Percentiles rank a stretch among this genome's conserved stretches.
phyloP scores from a whole-genome alignment of 441 rosid species.

The Gossypium aridum region DNA sequence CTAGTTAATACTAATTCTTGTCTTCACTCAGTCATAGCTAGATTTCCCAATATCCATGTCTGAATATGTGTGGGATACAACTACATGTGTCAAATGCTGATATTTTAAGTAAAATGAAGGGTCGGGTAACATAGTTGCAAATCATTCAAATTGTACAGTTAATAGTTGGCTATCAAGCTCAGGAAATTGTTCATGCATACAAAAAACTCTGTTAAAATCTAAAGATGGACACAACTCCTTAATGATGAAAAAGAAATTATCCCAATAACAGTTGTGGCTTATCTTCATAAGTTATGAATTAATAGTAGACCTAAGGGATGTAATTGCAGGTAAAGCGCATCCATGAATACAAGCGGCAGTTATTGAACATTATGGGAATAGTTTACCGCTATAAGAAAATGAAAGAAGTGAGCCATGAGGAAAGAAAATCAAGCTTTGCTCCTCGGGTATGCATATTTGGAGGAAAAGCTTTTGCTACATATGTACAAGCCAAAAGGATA shows the following conservation, averaged over 20 bases:
- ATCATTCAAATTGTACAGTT: neutral
- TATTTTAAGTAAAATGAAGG: neutral
- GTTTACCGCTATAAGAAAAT: slow-evolving; percentile 88
- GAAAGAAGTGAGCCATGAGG: slow-evolving; percentile 78
- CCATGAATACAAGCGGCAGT: slow-evolving; percentile 88
- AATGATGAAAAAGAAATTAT: neutral
- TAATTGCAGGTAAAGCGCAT: slow-evolving; percentile 78
- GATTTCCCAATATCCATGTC: neutral
- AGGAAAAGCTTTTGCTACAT: slow-evolving; percentile 93
- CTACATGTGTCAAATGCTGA: too few species aligned
- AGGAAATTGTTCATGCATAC: neutral
- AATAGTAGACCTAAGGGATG: neutral
- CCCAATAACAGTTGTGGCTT: neutral
- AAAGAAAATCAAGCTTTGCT: slow-evolving; percentile 52
- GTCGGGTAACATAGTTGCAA: neutral
- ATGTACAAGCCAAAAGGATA: slow-evolving; percentile 92
- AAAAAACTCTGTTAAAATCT: neutral
- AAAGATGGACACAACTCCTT: neutral
- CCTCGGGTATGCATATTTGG: slow-evolving; percentile 96
- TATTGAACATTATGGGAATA: slow-evolving; percentile 78
- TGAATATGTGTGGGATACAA: neutral
- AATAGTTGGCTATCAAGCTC: neutral
- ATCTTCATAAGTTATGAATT: neutral
- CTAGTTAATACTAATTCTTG: neutral
- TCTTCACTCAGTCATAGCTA: neutral